A percentile compares a stretch with the other conserved stretches of the same genome.
These are phyloP conservation scores for Fusarium buxicola DNA, from an alignment of 2,329 filamentous ascomycete genomes.

Conservation along the genomic window DNA sequence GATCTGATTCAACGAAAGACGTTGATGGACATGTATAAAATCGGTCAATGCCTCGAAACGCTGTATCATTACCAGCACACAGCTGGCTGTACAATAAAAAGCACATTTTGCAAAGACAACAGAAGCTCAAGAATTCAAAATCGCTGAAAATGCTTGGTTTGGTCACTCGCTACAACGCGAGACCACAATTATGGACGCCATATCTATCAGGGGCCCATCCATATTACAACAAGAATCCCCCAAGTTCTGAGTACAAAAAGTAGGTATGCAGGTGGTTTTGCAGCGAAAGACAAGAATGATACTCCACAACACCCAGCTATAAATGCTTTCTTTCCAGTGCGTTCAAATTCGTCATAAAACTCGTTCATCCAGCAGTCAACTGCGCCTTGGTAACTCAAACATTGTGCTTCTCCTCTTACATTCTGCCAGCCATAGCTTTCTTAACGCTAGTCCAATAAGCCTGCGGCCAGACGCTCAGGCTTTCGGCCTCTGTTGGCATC, in stretches of 20 bases:
- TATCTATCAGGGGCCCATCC: slow-evolving; percentile 32
- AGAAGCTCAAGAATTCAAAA: slow-evolving; percentile 4
- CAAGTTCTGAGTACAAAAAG: slow-evolving; percentile 36
- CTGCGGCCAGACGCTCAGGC: slow-evolving; percentile 66
- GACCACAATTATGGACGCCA: slow-evolving; percentile 31
- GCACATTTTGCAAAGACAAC: slow-evolving; percentile 31
- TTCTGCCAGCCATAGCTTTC: slow-evolving; percentile 58
- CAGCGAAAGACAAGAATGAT: slow-evolving; percentile 45
- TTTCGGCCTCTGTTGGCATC: slow-evolving; percentile 69
- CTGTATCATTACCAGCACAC: slow-evolving; percentile 45
- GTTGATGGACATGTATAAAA: slow-evolving; percentile 42
- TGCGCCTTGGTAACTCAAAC: slow-evolving; percentile 28
- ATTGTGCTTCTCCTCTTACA: slow-evolving; percentile 37
- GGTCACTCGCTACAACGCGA: slow-evolving; percentile 30
- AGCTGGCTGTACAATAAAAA: slow-evolving; percentile 48
- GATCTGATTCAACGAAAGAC: slow-evolving; percentile 21
- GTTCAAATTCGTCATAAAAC: slow-evolving; percentile 40
- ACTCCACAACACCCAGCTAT: slow-evolving; percentile 50
- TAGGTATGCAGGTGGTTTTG: slow-evolving; percentile 34
- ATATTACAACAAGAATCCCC: slow-evolving; percentile 28
- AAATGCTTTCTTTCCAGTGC: slow-evolving; percentile 43
- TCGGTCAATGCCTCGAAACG: slow-evolving; percentile 37
- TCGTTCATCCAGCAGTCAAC: slow-evolving; percentile 35
- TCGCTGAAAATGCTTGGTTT: slow-evolving; percentile 41
- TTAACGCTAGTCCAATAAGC: slow-evolving; percentile 71